A percentile compares a stretch with the other conserved stretches of the same genome.
These are phyloP conservation scores for Penicillium bialowiezense DNA, from an alignment of 495 filamentous ascomycete species.

Conservation along the genomic window DNA sequence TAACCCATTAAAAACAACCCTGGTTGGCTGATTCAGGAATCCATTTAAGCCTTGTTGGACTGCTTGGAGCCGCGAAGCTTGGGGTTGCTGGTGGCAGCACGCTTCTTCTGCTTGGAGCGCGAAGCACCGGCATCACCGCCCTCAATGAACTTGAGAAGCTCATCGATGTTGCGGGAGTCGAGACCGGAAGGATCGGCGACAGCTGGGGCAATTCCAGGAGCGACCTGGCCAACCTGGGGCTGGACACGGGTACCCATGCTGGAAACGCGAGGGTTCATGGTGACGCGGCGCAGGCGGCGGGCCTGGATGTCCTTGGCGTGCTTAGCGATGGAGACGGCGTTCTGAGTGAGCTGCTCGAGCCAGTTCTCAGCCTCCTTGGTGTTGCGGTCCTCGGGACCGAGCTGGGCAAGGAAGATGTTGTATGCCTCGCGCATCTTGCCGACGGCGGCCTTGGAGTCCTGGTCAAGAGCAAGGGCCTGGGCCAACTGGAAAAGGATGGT, in stretches of 20 bases:
- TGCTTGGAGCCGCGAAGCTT: conserved; percentile 59
- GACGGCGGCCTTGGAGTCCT: conserved; percentile 86
- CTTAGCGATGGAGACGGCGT: conserved; percentile 89
- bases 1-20: conserved; percentile 2
- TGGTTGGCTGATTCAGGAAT: neutral
- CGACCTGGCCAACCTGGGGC: conserved; percentile 54
- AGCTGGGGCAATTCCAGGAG: conserved; percentile 40
- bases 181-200: conserved; percentile 33
- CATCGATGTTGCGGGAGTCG: conserved; percentile 78
- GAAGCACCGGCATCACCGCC: conserved; percentile 57
- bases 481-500: conserved; percentile 96
- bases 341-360: conserved; percentile 94
- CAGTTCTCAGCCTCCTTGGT: conserved; percentile 92
- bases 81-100: conserved; percentile 62
- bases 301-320: conserved; percentile 83
- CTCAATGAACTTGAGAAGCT: conserved; percentile 84
- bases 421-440: conserved; percentile 91
- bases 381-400: conserved; percentile 87
- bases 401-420: conserved; percentile 83
- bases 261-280: conserved; percentile 52
- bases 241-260: conserved; percentile 51
- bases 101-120: conserved; percentile 63
- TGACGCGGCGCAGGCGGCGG: conserved; percentile 60
- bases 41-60: conserved; percentile 29
- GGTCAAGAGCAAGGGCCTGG: conserved; percentile 88